Evolutionary conservation across 306 rosid species (phyloP).

Genomic region (Glycine tomentella): DNA sequence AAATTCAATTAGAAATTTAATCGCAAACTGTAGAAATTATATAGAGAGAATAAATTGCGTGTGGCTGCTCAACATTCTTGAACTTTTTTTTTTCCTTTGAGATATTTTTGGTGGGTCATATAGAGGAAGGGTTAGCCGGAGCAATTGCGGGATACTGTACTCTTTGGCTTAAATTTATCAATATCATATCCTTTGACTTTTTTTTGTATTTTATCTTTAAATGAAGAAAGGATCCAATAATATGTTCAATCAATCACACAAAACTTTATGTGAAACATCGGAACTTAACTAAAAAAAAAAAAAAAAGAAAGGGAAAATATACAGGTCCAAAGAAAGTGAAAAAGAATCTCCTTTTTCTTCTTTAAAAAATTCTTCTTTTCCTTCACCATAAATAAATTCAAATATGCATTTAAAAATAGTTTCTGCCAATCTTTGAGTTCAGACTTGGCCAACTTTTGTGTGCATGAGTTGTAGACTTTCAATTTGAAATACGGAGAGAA

Average conservation of each 20-base stretch:
- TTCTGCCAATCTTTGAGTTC: background rate
- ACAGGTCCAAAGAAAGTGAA: background rate
- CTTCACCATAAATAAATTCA: background rate
- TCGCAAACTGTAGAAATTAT: background rate
- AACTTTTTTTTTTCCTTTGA: background rate
- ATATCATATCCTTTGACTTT: background rate
- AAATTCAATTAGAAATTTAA: no score
- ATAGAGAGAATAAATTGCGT: no score
- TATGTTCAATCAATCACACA: conserved; percentile 19
- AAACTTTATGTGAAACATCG: conserved; percentile 1
- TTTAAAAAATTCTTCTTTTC: no score
- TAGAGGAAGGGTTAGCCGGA: background rate
- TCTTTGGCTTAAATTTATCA: background rate
- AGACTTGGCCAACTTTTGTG: background rate
- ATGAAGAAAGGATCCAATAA: conserved; percentile 11
- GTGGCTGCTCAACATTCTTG: conserved; percentile 19
- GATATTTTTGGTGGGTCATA: background rate
- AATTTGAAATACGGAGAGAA: background rate
- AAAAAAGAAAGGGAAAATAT: background rate
- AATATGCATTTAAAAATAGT: background rate
- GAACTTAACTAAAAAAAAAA: background rate
- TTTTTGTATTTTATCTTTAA: background rate
- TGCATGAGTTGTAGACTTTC: background rate
- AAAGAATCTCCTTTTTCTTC: conserved; percentile 8
- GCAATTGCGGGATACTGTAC: background rate